Evolutionary conservation across 495 filamentous ascomycete genomes (phyloP), one percentile per base, ranked within the genome.

Genomic region (Hypoxylon trugodes): DNA sequence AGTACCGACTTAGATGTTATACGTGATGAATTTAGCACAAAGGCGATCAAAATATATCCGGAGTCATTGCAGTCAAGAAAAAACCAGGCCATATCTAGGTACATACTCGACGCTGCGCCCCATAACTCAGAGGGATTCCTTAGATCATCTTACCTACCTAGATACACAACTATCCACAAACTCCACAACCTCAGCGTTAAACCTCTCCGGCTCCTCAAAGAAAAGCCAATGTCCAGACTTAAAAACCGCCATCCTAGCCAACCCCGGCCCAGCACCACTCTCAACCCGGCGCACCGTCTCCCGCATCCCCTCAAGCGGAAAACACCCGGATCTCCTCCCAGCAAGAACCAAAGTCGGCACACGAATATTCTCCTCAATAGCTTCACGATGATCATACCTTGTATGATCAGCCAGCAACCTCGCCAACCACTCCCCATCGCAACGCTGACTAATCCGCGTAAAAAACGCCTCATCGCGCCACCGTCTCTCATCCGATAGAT

Each of bases 211-310:
- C 54, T 80, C 63, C 67, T 82, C 79, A 41, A 75, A 82, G 46
- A 81, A 82, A 38, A 77, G 35, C 79, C 79, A 82, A 53, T 82
- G 79, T 0, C 79, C 79, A 15, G 72, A 71, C 8, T 75, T 68
- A 33, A 76, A 78, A 6, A 74, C 63, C 1, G 66, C 57, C 18
- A 76, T 64, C 24, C 54, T 58, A 10, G 69, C 77, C 19, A 60
- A 36, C 28, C 47, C 69, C 8, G 61, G 59, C 0, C 56, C 56
- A n/a, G n/a, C n/a, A 0, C 42, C 49, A 16, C 41, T 52, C 43
- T 71, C 73, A 0, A 74, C 60, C 12, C 73, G 48, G 25, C 61
- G 54, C 32, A 76, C 76, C 13, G 74, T 77, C 59, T 76, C 75
- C 46, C 52, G 30, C 67, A 77, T 73, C 5, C 79, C 79, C 16